Percentiles rank a stretch among this genome's conserved stretches.
Evolutionary conservation across 441 rosid species (phyloP).

Genomic region (Eruca vesicaria): DNA sequence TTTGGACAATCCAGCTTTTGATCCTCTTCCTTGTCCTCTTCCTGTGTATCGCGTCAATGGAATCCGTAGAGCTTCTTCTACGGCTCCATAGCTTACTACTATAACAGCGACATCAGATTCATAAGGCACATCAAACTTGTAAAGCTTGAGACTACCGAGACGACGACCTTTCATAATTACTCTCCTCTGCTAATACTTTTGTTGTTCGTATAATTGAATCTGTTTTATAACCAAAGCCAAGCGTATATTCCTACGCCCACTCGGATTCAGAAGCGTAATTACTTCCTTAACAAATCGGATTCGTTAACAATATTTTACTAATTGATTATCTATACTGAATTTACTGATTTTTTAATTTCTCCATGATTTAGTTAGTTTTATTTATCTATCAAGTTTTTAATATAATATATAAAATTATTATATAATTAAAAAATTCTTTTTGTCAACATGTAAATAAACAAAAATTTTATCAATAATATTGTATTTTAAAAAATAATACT

Average conservation of each 20-base stretch:
- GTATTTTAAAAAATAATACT: too few relatives aligned
- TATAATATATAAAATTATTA: too few relatives aligned
- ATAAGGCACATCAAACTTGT: slow-evolving; percentile 2
- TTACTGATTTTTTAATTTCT: too few relatives aligned
- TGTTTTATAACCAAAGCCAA: neutral
- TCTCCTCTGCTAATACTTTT: neutral
- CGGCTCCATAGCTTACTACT: neutral
- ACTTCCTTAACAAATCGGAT: neutral
- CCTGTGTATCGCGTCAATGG: neutral
- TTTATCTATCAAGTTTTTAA: too few relatives aligned
- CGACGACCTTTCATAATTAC: neutral
- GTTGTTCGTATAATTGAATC: neutral
- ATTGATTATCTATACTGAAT: too few relatives aligned
- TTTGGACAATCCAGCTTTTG: slow-evolving; percentile 18
- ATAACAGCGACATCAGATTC: neutral
- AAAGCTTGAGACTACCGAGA: neutral
- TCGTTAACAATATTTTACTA: too few relatives aligned
- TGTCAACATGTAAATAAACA: too few relatives aligned
- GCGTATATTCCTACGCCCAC: neutral
- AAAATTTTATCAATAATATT: too few relatives aligned
- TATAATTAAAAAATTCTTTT: too few relatives aligned
- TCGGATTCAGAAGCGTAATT: neutral
- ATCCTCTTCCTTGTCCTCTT: neutral
- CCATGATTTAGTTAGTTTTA: too few relatives aligned
- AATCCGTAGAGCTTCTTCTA: neutral